Evolutionary conservation across 179 eudicot species (phyloP), one percentile per base, ranked within the genome.

Genomic region (Nepenthes alata): DNA sequence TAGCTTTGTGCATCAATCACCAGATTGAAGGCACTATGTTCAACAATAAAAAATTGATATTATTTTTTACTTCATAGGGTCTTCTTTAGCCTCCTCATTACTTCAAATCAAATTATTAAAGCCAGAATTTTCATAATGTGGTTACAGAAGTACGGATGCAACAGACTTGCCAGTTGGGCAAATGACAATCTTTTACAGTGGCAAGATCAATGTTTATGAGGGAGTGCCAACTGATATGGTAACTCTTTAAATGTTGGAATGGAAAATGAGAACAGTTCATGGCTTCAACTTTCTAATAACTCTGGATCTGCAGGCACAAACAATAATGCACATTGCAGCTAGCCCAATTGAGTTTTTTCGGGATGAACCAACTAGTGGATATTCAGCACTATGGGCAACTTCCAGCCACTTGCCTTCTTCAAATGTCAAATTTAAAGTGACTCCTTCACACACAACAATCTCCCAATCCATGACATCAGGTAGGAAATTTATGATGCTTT

Each of bases 191-290:
- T 86, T 84, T 69, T 89, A 88, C 62, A 71, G 96, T 66, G 96
- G 97, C 63, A 76, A 83, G 75, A 85, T 91, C 72, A 88, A 88
- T 75, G 94, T 88, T 58, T 88, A 88, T 62, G 91, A 91, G 57
- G 88, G 78, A 60, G 73, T 91, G 61, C 96, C 95, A 11, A 70
- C 74, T 67, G 91, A 86, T 48, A 84, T 82, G 96, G 98, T 91
- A 80, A 56, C n/a, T 53, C 59, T 62, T 69, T 58, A 55, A 59
- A 57, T 58, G 50, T 60, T 58, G 70, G 25, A 25, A 25, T 25
- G 25, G 25, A 52, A 38, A 58, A 35, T 37, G 47, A 7, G 45
- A 55, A 67, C 0, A 35, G 58, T 48, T 49, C 5, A 41, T 47
- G 41, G 35, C 5, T 53, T 15, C 9, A 9, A 8, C 37, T 5